Base-by-base conservation (phyloP, 306 rosid species). In the Cucumis hystrix region DNA sequence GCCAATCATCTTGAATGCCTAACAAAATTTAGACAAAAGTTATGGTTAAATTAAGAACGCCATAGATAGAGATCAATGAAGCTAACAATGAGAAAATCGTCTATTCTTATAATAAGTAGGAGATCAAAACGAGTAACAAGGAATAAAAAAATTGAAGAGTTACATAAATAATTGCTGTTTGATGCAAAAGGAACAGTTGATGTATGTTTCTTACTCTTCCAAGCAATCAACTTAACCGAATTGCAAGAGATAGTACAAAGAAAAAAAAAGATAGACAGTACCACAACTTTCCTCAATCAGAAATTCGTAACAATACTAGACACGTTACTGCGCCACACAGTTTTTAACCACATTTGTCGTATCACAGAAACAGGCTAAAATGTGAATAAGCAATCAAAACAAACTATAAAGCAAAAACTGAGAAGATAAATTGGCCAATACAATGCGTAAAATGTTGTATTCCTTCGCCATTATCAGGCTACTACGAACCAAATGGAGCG, bases 1-100 rank as follows among this genome's bases (percentile, higher is more conserved):
- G 83, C 96, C 96, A 75, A 93, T 89, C 98, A 93, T 93, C 90
- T 86, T 88, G 92, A 79, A 76, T 73, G 30, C 91, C 97, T 87
- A 83, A 61, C 49, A 81, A 75, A 82, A 79, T 56, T 49, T 83
- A 83, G 82, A 25, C 43, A 72, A 84, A 17, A 58, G 60, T 70
- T 54, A 70, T 52, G 49, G 52, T 58, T 79, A 74, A 80, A 78
- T 60, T 30, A 59, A 47, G 69, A 72, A 47, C 21, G 35, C 54
- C 58, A n/a, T 45, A 21, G 74, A 14, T 51, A 33, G 25, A 18
- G 37, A 13, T 65, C 16, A 67, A 23, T 17, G 21, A 75, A 47
- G 58, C 18, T 16, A 69, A 25, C 6, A 49, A 20, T 37, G 77
- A 33, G 39, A 71, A 65, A 18, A 4, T 8, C 4, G 23, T 71